Evolutionary conservation across 768 basidiomycete species (phyloP).

Genomic region (Candolleomyces aberdarensis): DNA sequence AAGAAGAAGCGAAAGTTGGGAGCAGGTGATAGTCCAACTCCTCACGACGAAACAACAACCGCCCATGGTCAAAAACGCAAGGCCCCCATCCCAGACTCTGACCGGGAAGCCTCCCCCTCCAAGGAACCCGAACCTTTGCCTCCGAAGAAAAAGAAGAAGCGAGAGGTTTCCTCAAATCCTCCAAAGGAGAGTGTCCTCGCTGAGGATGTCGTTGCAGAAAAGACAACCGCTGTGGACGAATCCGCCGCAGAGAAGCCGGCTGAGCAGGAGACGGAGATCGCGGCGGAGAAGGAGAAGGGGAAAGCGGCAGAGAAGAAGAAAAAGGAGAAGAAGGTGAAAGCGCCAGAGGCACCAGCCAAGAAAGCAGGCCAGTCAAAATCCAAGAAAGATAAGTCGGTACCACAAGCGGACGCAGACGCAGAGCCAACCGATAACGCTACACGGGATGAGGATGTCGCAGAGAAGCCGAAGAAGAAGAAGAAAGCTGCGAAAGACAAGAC

Average conservation of each 20-base stretch:
- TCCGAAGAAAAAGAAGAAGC: background rate
- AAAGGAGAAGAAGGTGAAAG: slow-evolving; percentile 17
- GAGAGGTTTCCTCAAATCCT: background rate
- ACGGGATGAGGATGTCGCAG: background rate
- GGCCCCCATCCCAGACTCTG: background rate
- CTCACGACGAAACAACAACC: background rate
- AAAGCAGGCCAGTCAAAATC: slow-evolving; percentile 7
- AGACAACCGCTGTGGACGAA: too few species aligned
- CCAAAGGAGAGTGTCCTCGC: background rate
- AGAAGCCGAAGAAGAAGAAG: background rate
- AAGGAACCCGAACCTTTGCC: background rate
- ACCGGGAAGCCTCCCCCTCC: background rate
- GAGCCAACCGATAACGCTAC: background rate
- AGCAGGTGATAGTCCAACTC: background rate
- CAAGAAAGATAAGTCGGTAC: slow-evolving; percentile 5
- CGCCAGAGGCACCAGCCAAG: background rate
- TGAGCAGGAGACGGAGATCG: background rate
- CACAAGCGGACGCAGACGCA: background rate
- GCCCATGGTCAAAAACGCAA: background rate
- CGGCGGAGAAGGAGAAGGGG: slow-evolving; percentile 5
- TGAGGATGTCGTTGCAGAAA: too few species aligned
- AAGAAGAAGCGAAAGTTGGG: slow-evolving; percentile 20
- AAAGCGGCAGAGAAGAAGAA: slow-evolving; percentile 3
- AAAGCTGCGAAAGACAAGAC: background rate
- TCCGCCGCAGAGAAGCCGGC: background rate